Percentiles rank a stretch among this genome's conserved stretches.
Conservation (phyloP, 2,329 filamentous ascomycete genomes). For the Fusarium citri region DNA sequence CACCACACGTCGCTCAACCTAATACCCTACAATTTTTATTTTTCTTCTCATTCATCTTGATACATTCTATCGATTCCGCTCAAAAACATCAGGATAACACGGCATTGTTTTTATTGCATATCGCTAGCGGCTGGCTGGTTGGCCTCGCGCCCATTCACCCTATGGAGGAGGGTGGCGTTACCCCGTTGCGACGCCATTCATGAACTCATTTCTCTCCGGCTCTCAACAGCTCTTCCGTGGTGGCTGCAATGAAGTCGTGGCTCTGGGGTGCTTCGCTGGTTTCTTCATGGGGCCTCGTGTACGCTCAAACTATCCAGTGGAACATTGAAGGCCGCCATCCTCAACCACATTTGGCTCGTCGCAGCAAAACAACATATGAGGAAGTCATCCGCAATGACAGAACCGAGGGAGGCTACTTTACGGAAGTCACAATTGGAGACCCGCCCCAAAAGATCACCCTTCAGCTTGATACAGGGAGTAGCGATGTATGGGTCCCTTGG, state of each 20-base stretch:
- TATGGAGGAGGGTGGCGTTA: conserved; percentile 44
- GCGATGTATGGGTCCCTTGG: conserved; percentile 71
- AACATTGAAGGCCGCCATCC: conserved; percentile 56
- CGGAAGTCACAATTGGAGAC: conserved; percentile 67
- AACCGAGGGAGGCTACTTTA: conserved; percentile 64
- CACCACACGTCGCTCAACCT: conserved; percentile 2
- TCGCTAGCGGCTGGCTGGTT: conserved; percentile 21
- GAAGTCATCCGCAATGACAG: conserved; percentile 59
- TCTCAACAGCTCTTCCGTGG: conserved; percentile 2
- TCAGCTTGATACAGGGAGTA: conserved; percentile 74
- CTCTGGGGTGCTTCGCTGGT: conserved; percentile 36
- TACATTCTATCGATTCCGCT: neutral
- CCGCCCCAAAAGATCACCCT: conserved; percentile 67
- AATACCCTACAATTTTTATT: conserved; percentile 4
- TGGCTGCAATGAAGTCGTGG: conserved; percentile 44
- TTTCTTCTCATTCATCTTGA: neutral
- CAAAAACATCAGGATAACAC: neutral
- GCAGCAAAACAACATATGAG: conserved; percentile 54
- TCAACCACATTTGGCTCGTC: conserved; percentile 50
- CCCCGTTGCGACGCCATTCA: conserved; percentile 34
- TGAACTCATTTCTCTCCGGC: conserved; percentile 18
- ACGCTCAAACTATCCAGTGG: conserved; percentile 59
- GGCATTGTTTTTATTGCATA: conserved; percentile 4
- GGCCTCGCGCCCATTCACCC: conserved; percentile 26
- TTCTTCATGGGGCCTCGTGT: conserved; percentile 40